Conservation (phyloP, 2,329 filamentous ascomycete species). For the Scedosporium boydii region DNA sequence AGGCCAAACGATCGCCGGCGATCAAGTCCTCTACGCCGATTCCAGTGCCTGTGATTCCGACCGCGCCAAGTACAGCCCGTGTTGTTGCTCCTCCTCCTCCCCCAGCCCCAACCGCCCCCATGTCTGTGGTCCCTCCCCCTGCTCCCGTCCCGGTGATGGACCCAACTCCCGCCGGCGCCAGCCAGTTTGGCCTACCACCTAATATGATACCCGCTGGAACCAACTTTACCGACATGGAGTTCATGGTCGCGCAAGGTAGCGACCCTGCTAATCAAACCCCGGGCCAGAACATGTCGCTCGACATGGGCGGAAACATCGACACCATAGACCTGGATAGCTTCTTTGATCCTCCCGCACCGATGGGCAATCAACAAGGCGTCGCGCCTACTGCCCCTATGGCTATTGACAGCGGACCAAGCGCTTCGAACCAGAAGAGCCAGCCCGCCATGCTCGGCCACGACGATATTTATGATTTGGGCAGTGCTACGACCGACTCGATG, state of each 20-base stretch:
- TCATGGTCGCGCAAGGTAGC: conserved; percentile 37
- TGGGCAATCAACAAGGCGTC: neutral
- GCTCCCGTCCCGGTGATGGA: conserved; percentile 3
- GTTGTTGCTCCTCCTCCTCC: conserved; percentile 10
- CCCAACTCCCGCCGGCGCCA: neutral
- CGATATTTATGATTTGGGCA: conserved; percentile 3
- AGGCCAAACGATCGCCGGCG: conserved; percentile 6
- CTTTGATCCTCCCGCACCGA: neutral
- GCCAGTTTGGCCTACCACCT: neutral
- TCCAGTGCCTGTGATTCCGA: neutral
- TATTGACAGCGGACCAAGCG: neutral
- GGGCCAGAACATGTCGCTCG: conserved; percentile 18
- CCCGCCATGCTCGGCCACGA: neutral
- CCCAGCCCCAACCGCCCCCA: conserved; percentile 14
- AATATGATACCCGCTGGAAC: conserved; percentile 21
- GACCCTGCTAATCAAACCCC: conserved; percentile 15
- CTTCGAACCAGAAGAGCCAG: neutral
- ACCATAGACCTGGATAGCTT: conserved; percentile 4
- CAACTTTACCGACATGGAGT: conserved; percentile 48
- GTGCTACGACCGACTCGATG: conserved; percentile 3
- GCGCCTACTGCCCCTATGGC: conserved; percentile 3
- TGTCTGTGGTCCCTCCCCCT: conserved; percentile 7
- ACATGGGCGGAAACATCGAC: neutral
- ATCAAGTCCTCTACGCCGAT: neutral
- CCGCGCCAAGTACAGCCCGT: conserved; percentile 11